Conservation (phyloP, 805 yeast genomes). For the Lipomyces lipofer region DNA sequence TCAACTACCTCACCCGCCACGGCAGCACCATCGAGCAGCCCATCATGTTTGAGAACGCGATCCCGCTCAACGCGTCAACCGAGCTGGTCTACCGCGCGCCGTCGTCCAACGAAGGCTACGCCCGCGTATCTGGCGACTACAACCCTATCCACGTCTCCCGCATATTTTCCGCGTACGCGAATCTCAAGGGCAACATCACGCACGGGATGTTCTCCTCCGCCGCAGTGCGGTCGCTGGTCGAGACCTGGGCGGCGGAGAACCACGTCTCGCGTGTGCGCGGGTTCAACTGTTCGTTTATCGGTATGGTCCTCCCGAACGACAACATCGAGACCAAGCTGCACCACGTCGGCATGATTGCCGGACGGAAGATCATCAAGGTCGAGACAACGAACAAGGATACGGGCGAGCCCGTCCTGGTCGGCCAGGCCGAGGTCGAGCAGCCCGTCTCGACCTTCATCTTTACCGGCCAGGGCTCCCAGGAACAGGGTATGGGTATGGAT, state of each 20-base stretch:
- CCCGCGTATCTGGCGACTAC: conserved; percentile 96
- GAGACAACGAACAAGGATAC: conserved; percentile 83
- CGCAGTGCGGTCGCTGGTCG: conserved; percentile 89
- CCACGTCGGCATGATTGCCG: conserved; percentile 98
- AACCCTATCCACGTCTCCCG: conserved; percentile 98
- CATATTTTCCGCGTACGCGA: conserved; percentile 89
- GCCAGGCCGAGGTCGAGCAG: conserved; percentile 99
- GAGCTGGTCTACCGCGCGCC: conserved; percentile 59
- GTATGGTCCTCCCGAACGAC: conserved; percentile 98
- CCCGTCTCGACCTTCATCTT: conserved; percentile 95
- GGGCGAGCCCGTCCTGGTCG: conserved; percentile 73
- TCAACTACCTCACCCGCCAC: conserved; percentile 87
- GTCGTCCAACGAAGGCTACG: conserved; percentile 93
- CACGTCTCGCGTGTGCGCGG: conserved; percentile 95
- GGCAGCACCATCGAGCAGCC: conserved; percentile 96
- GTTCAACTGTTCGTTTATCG: conserved; percentile 84
- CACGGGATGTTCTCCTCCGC: conserved; percentile 99
- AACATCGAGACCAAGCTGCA: conserved; percentile 81
- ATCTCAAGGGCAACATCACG: conserved; percentile 94
- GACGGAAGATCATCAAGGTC: conserved; percentile 94
- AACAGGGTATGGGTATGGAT: conserved; percentile 99
- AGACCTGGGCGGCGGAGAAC: conserved; percentile 98
- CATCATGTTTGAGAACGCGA: conserved; percentile 81
- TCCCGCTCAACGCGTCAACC: conserved; percentile 70
- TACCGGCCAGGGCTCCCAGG: conserved; percentile 99